phyloP scores from a whole-genome alignment of 2,329 filamentous ascomycete species.

The Elsinoe perseae region DNA sequence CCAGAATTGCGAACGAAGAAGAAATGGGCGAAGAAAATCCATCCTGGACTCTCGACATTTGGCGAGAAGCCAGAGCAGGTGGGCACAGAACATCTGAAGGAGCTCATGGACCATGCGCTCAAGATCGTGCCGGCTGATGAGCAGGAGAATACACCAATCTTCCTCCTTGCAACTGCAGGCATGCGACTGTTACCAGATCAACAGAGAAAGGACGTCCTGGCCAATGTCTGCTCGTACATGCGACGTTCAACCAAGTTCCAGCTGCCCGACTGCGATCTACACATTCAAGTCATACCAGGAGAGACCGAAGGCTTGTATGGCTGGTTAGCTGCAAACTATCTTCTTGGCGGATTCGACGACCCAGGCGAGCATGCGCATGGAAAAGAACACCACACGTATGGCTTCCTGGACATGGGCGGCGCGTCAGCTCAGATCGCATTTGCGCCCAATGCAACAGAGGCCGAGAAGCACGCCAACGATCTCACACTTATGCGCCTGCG shows the following conservation, averaged over 20 bases:
- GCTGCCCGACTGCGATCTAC: slow-evolving; percentile 78
- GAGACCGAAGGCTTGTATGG: slow-evolving; percentile 95
- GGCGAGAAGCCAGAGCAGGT: slow-evolving; percentile 67
- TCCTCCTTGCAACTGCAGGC: slow-evolving; percentile 89
- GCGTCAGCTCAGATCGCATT: slow-evolving; percentile 98
- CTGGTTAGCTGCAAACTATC: slow-evolving; percentile 94
- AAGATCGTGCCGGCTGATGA: slow-evolving; percentile 68
- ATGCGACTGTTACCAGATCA: slow-evolving; percentile 74
- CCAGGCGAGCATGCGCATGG: slow-evolving; percentile 69
- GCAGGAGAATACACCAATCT: slow-evolving; percentile 78
- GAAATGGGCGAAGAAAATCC: slow-evolving; percentile 87
- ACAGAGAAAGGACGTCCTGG: slow-evolving; percentile 65
- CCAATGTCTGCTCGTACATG: slow-evolving; percentile 76
- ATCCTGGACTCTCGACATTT: slow-evolving; percentile 82
- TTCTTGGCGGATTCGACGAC: slow-evolving; percentile 81
- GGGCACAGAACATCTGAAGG: slow-evolving; percentile 71
- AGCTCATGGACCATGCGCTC: slow-evolving; percentile 73
- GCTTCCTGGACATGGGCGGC: slow-evolving; percentile 96
- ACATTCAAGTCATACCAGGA: slow-evolving; percentile 90
- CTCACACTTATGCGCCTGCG: slow-evolving; percentile 79
- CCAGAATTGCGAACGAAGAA: slow-evolving; percentile 78
- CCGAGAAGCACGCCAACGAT: slow-evolving; percentile 80
- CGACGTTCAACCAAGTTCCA: slow-evolving; percentile 68
- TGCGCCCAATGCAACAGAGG: slow-evolving; percentile 85
- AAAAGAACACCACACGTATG: slow-evolving; percentile 87